Base-by-base conservation (phyloP, 73 alveolate genomes). In the Paramecium pentaurelia region DNA sequence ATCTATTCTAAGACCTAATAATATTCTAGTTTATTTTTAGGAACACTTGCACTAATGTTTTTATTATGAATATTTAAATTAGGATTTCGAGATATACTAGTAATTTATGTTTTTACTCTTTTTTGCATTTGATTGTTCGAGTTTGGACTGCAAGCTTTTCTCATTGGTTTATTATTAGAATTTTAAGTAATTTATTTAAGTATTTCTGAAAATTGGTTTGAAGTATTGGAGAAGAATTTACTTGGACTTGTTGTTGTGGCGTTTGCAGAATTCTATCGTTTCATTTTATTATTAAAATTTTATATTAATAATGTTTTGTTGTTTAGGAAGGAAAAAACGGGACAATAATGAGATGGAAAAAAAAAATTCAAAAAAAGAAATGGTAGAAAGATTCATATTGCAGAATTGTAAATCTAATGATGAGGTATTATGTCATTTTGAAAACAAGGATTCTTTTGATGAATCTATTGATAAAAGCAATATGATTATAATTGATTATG, bases 371-470 rank as follows among this genome's bases (percentile, higher is more conserved):
- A 77, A 44, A 3, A 77, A 40, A 44, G 73, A 42, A 77, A 40
- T 77, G 70, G 71, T 77, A 3, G 90, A 77, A n/a, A 22, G 90
- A 42, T 77, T 37, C 28, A 77, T 77, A 77, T 47, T 77, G 54
- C 14, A 22, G n/a, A 42, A 28, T 22, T 77, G 90, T 20, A 77
- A 25, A 22, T 77, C 45, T 27, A 40, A 30, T 30, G 90, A 77
- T 44, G 90, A 77, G 28, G 90, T 77, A 77, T 25, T 77, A 3
- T 18, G 5, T 44, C 10, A 8, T 22, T 14, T 42, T 9, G 16
- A 77, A 32, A 30, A 2, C 7, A 12, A 77, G 71, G 90, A 77
- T 11, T 44, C 75, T 44, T 42, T 77, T 47, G 90, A 77, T 77
- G 42, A 77, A 44, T 30, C 73, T 14, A 1, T 18, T 1, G 90